A percentile compares a stretch with the other conserved stretches of the same genome.
phyloP scores from a whole-genome alignment of 768 basidiomycete genomes.

The Lanmaoa rubissima region DNA sequence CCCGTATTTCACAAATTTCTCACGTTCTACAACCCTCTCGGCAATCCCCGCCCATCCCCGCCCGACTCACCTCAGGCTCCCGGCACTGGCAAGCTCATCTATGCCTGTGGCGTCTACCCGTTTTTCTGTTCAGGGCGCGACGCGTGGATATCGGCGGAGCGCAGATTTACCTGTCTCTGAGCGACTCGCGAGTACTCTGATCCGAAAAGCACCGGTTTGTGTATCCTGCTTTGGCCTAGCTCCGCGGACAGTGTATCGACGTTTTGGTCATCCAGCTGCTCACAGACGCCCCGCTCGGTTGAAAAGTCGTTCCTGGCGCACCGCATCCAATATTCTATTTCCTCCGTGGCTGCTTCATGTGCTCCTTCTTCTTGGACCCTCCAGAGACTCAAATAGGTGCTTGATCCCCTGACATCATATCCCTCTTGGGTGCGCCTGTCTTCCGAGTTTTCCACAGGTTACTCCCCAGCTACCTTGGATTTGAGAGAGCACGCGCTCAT shows the following conservation, averaged over 20 bases:
- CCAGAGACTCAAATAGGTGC: background rate
- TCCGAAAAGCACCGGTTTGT: background rate
- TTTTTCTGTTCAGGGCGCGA: background rate
- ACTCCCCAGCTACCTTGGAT: background rate
- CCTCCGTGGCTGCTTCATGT: background rate
- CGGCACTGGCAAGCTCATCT: background rate
- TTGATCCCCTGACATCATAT: background rate
- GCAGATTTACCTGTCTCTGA: background rate
- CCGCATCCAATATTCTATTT: background rate
- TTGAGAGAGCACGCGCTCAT: background rate
- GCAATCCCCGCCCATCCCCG: constrained; percentile 17
- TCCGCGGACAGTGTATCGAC: constrained; percentile 14
- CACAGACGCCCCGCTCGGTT: constrained; percentile 7
- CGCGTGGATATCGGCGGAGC: background rate
- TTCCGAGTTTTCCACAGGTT: background rate
- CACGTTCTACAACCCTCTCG: constrained; percentile 11
- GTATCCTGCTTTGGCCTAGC: background rate
- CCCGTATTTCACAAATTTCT: background rate
- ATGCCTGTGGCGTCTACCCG: background rate
- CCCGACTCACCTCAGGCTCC: background rate
- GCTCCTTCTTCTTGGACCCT: background rate
- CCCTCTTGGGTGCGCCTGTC: background rate
- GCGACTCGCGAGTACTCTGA: background rate
- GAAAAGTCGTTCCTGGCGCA: constrained; percentile 2
- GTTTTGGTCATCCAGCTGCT: constrained; percentile 3